Conservation (phyloP, 2,329 filamentous ascomycete genomes). For the Hypoxylon sp. region DNA sequence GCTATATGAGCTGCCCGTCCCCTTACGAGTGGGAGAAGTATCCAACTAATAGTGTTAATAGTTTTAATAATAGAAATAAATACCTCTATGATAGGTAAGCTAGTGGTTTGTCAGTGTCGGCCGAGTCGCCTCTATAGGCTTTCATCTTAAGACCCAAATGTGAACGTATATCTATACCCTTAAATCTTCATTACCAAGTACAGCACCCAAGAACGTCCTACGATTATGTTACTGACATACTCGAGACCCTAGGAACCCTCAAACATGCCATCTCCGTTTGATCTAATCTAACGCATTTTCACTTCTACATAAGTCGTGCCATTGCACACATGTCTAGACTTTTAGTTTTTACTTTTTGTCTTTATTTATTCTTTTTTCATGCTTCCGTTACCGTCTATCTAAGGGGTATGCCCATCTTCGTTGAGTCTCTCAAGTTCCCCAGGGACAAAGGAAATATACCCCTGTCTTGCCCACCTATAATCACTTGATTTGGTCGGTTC, state of each 20-base stretch:
- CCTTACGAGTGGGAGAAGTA: no score
- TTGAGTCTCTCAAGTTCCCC: slow-evolving; percentile 36
- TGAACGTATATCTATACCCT: no score
- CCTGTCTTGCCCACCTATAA: slow-evolving; percentile 36
- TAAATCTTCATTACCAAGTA: no score
- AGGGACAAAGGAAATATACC: slow-evolving; percentile 38
- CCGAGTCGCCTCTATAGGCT: no score
- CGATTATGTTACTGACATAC: no score
- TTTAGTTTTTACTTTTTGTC: slow-evolving; percentile 42
- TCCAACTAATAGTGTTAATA: no score
- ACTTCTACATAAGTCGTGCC: neutral
- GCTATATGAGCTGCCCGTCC: no score
- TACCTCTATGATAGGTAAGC: no score
- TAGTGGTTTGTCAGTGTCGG: no score
- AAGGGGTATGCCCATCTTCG: slow-evolving; percentile 48
- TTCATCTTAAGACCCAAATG: no score
- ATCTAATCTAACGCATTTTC: neutral
- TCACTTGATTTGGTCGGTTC: slow-evolving; percentile 45
- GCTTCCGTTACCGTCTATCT: slow-evolving; percentile 49
- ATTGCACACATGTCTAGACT: neutral
- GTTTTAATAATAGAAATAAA: no score
- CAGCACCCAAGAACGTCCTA: no score
- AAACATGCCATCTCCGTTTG: neutral
- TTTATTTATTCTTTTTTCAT: slow-evolving; percentile 49
- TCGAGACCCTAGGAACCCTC: neutral